Percentiles rank a stretch among this genome's conserved stretches.
phyloP scores from a whole-genome alignment of 306 rosid species.

The Echinosophora koreensis region DNA sequence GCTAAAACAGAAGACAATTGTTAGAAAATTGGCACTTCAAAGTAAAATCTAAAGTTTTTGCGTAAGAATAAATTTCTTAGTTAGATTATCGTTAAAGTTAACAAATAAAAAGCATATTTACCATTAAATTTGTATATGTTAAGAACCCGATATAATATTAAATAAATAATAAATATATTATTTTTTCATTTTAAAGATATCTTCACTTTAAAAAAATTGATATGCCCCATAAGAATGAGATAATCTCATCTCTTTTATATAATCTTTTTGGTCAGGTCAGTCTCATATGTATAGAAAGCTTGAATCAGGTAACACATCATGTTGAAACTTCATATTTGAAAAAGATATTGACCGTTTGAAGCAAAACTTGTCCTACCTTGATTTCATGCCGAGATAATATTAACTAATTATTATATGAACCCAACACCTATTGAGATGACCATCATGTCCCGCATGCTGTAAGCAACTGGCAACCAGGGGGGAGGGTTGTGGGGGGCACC shows the following conservation, averaged over 20 bases:
- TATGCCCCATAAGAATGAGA: not conserved
- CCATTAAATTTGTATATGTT: too few species aligned
- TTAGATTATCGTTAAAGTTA: too few species aligned
- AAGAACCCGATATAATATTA: too few species aligned
- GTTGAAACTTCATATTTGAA: not conserved
- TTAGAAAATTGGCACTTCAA: too few species aligned
- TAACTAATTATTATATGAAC: not conserved
- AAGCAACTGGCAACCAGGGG: not conserved
- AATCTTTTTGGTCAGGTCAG: not conserved
- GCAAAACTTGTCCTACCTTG: not conserved
- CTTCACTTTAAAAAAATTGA: too few species aligned
- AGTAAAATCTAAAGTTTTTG: too few species aligned
- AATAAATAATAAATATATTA: too few species aligned
- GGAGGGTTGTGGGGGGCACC: constrained; percentile 9
- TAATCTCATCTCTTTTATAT: too few species aligned
- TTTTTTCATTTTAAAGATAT: too few species aligned
- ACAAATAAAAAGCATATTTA: too few species aligned
- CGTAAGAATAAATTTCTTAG: too few species aligned
- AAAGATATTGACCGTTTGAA: not conserved
- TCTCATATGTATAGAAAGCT: not conserved
- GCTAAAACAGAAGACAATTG: too few species aligned
- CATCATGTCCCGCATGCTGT: not conserved
- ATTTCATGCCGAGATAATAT: not conserved
- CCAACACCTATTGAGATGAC: constrained; percentile 9
- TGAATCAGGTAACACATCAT: not conserved